Evolutionary conservation across 176 grass and related monocot species (phyloP).

Genomic region (Areca catechu): DNA sequence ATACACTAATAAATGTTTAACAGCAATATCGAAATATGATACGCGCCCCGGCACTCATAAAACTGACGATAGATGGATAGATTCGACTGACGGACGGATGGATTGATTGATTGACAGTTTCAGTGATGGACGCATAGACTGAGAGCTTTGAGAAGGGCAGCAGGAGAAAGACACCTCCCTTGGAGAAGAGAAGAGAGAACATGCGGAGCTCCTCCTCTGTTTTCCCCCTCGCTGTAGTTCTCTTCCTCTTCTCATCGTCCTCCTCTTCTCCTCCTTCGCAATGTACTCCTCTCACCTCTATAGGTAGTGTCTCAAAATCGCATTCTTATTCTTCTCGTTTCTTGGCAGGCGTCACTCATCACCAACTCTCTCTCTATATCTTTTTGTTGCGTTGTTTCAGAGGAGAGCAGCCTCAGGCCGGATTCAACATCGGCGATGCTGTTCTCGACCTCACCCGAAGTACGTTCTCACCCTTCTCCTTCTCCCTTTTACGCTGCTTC

Average conservation of each 20-base stretch:
- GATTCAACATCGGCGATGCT: slow-evolving; percentile 73
- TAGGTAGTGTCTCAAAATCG: slow-evolving; percentile 20
- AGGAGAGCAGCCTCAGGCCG: slow-evolving; percentile 48
- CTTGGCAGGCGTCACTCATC: background rate
- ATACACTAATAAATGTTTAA: too few species aligned
- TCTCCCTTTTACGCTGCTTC: background rate
- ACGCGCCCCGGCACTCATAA: slow-evolving; percentile 21
- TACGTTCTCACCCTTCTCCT: slow-evolving; percentile 7
- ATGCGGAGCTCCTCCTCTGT: background rate
- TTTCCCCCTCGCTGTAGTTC: background rate
- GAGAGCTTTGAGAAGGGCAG: background rate
- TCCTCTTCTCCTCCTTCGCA: slow-evolving; percentile 1
- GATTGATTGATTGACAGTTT: slow-evolving; percentile 20
- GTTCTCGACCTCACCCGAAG: slow-evolving; percentile 56
- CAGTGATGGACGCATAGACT: background rate
- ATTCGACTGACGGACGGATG: slow-evolving; percentile 23
- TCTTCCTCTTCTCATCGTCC: background rate
- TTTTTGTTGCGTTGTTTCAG: slow-evolving; percentile 29
- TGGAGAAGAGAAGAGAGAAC: too few species aligned
- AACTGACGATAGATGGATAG: slow-evolving; percentile 20
- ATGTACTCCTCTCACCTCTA: slow-evolving; percentile 41
- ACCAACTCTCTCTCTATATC: background rate
- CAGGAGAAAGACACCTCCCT: background rate
- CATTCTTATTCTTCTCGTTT: slow-evolving; percentile 2
- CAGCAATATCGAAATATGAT: slow-evolving; percentile 4